Percentiles rank a stretch among this genome's conserved stretches.
These are phyloP conservation scores for Radiomyces spectabilis DNA, from an alignment of 192 early-diverging fungal species.

Conservation along the genomic window DNA sequence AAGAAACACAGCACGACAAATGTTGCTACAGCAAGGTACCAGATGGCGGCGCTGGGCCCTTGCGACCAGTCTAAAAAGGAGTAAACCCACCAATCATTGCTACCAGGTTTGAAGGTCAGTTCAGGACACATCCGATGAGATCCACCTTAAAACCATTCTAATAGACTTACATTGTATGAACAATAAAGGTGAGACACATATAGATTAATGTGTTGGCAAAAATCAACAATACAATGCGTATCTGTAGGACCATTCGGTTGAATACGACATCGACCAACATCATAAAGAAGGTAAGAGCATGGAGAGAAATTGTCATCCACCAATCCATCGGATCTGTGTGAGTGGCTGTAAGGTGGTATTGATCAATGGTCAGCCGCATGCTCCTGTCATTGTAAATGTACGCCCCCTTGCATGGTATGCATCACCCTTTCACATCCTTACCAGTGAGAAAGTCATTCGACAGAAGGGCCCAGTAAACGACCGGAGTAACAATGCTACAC, in stretches of 20 bases:
- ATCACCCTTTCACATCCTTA: not conserved
- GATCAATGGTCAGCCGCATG: not conserved
- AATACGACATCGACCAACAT: conserved; percentile 12
- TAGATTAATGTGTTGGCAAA: not conserved
- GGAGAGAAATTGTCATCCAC: conserved; percentile 9
- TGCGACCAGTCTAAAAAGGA: conserved; percentile 4
- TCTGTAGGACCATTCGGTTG: conserved; percentile 8
- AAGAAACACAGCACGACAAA: conserved; percentile 4
- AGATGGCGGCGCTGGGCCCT: not conserved
- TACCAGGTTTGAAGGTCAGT: not conserved
- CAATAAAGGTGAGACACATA: not conserved
- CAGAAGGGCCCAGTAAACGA: conserved; percentile 6
- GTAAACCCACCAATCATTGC: conserved; percentile 2
- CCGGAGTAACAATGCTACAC: not conserved
- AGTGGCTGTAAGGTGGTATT: not conserved
- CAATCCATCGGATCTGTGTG: not conserved
- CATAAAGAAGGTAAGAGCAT: conserved; percentile 8
- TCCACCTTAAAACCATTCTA: not conserved
- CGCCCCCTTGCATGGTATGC: not conserved
- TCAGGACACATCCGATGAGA: not conserved
- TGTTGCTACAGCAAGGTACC: not conserved
- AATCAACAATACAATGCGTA: not conserved
- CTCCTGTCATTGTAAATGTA: not conserved
- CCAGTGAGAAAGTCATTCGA: not conserved
- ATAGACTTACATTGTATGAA: conserved; percentile 1